Percentiles rank a stretch among this genome's conserved stretches.
phyloP scores from a whole-genome alignment of 139 green algal genomes.

The Zygnema cylindricum region DNA sequence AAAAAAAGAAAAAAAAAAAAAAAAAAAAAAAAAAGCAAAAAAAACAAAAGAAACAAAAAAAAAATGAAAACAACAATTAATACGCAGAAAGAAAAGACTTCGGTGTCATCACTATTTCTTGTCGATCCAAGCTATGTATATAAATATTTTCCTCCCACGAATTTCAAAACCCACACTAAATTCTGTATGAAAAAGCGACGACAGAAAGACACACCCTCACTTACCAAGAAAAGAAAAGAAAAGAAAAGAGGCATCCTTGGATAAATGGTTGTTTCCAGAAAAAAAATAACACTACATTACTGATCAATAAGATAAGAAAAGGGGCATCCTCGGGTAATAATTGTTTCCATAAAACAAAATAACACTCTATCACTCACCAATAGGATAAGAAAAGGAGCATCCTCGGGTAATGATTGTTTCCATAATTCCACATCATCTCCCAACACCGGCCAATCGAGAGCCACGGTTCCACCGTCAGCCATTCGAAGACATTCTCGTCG shows the following conservation, averaged over 20 bases:
- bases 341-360: too few species aligned
- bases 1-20: too few species aligned
- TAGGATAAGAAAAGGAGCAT: constrained; percentile 11
- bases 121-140: too few species aligned
- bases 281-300: too few species aligned
- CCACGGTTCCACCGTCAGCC: constrained; percentile 82
- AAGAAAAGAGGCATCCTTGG: not conserved
- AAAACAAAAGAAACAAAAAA: too few species aligned
- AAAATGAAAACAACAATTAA: too few species aligned
- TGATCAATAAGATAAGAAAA: constrained; percentile 31
- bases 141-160: too few species aligned
- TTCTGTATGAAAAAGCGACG: not conserved
- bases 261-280: too few species aligned
- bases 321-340: not conserved
- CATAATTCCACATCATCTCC: constrained; percentile 32
- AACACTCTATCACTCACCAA: too few species aligned
- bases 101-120: too few species aligned
- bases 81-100: too few species aligned
- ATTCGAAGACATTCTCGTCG: constrained; percentile 75
- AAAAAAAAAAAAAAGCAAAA: too few species aligned
- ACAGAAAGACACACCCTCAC: not conserved
- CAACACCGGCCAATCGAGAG: constrained; percentile 81
- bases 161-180: not conserved
- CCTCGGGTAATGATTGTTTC: not conserved
- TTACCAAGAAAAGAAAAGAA: constrained; percentile 20